phyloP scores from a whole-genome alignment of 257 asterid species.

The Petrea volubilis region DNA sequence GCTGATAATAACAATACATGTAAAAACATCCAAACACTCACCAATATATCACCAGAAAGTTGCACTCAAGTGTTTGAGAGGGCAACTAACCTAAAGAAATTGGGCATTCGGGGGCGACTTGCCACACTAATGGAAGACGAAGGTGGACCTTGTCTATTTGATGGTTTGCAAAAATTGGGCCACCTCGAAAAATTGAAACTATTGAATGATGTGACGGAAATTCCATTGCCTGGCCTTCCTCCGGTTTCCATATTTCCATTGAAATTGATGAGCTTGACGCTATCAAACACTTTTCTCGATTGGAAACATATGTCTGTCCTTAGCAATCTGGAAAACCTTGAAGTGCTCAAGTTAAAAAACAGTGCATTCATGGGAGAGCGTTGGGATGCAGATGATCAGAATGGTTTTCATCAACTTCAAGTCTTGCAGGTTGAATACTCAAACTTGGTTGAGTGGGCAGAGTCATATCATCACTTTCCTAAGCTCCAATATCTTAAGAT shows the following conservation, averaged over 20 bases:
- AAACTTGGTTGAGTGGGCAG: constrained; percentile 31
- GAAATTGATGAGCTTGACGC: constrained; percentile 28
- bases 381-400: background rate
- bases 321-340: constrained; percentile 31
- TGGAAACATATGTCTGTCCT: constrained; percentile 14
- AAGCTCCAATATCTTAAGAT: constrained; percentile 29
- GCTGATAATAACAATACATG: too few species aligned
- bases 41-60: constrained; percentile 25
- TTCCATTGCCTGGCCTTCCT: constrained; percentile 9
- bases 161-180: constrained; percentile 1
- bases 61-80: constrained; percentile 19
- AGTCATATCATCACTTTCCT: constrained; percentile 36
- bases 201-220: background rate
- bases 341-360: background rate
- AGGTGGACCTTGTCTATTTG: background rate
- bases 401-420: background rate
- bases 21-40: constrained; percentile 36
- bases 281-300: constrained; percentile 20
- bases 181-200: constrained; percentile 30
- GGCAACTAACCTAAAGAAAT: constrained; percentile 13
- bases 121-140: background rate
- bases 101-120: too few species aligned
- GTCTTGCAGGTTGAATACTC: background rate
- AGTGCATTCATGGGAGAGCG: background rate
- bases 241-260: constrained; percentile 18